Conservation (phyloP, 805 yeast species). For the Schwanniomyces occidentalis region DNA sequence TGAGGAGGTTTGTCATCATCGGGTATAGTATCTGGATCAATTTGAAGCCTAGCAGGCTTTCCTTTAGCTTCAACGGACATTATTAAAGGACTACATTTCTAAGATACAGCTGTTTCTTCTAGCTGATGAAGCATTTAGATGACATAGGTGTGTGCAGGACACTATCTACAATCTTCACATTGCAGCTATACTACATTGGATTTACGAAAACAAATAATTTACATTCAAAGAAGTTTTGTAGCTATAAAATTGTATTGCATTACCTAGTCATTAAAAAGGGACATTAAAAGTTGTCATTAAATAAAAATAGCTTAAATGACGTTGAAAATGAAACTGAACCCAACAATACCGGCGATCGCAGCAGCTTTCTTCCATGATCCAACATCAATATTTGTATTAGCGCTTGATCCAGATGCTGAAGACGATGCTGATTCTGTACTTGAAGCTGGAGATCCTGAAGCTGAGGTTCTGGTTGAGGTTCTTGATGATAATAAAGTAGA, state of each 20-base stretch:
- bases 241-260: no score
- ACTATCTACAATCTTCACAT: no score
- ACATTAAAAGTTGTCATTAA: no score
- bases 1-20: conserved; percentile 72
- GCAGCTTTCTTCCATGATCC: conserved; percentile 39
- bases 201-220: no score
- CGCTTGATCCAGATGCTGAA: conserved; percentile 13
- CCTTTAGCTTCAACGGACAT: conserved; percentile 2
- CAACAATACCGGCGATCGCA: conserved; percentile 37
- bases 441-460: conserved; percentile 10
- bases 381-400: conserved; percentile 17
- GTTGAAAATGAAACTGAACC: conserved; percentile 35
- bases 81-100: no score
- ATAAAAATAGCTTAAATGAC: conserved; percentile 16
- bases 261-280: no score
- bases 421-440: conserved; percentile 11
- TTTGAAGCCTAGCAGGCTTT: conserved; percentile 69
- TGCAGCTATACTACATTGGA: no score
- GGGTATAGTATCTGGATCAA: conserved; percentile 57
- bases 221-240: no score
- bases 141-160: no score
- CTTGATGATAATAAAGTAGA: no score
- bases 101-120: no score
- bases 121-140: no score
- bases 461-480: conserved; percentile 3